phyloP scores from a whole-genome alignment of 2,329 filamentous ascomycete genomes.

The Chaetoscypha palmicola region DNA sequence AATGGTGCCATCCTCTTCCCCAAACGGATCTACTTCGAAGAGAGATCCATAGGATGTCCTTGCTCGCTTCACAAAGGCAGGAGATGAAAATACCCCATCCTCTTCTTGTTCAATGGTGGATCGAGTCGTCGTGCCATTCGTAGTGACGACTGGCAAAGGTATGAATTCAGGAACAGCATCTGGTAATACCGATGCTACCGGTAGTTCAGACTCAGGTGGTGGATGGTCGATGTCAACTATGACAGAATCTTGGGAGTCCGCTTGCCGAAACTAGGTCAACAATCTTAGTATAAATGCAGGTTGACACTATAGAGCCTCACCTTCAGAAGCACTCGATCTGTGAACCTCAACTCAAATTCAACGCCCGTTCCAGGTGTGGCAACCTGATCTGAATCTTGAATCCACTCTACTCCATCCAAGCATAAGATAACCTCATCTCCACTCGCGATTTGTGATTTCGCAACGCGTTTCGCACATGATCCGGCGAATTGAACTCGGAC shows the following conservation, averaged over 20 bases:
- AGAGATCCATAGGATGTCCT: slow-evolving; percentile 62
- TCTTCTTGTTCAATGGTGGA: slow-evolving; percentile 33
- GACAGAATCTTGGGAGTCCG: slow-evolving; percentile 41
- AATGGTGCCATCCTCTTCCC: slow-evolving; percentile 56
- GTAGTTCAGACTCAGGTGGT: slow-evolving; percentile 19
- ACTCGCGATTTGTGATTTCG: slow-evolving; percentile 62
- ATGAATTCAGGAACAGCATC: slow-evolving; percentile 17
- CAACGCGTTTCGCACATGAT: slow-evolving; percentile 61
- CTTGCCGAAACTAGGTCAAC: slow-evolving; percentile 37
- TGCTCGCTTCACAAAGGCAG: slow-evolving; percentile 69
- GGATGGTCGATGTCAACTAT: slow-evolving; percentile 47
- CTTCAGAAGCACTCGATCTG: slow-evolving; percentile 42
- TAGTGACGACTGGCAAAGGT: slow-evolving; percentile 18
- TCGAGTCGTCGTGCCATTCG: slow-evolving; percentile 30
- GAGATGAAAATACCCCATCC: slow-evolving; percentile 59
- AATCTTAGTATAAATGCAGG: slow-evolving; percentile 26
- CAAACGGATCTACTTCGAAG: slow-evolving; percentile 56
- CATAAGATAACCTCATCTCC: slow-evolving; percentile 68
- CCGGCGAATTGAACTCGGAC: slow-evolving; percentile 71
- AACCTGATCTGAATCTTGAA: slow-evolving; percentile 31
- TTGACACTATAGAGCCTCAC: slow-evolving; percentile 27
- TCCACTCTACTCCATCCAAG: slow-evolving; percentile 63
- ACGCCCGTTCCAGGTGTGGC: slow-evolving; percentile 44
- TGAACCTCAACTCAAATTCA: slow-evolving; percentile 54
- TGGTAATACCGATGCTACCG: slow-evolving; percentile 12